Conservation (phyloP, 176 grass and related monocot genomes). For the Triticum urartu region DNA sequence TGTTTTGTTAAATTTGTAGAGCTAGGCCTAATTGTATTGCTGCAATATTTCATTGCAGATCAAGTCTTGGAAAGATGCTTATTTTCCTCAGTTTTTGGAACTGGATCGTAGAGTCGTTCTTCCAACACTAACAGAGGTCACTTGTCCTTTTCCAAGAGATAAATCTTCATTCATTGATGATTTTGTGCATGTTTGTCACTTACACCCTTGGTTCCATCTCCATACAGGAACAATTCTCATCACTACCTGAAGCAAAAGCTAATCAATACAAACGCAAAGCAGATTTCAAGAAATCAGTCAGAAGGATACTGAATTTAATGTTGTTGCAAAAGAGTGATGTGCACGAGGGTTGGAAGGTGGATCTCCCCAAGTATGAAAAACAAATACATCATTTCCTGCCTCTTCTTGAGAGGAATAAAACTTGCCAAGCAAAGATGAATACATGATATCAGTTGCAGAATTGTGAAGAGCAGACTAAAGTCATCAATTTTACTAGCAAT, state of each 20-base stretch:
- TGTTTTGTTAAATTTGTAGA: not conserved
- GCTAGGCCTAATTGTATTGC: not conserved
- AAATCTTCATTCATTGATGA: not conserved
- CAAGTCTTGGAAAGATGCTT: constrained; percentile 12
- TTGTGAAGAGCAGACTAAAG: no score
- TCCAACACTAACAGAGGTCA: constrained; percentile 25
- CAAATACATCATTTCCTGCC: not conserved
- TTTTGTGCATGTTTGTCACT: not conserved
- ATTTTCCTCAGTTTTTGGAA: constrained; percentile 12
- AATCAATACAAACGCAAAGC: not conserved
- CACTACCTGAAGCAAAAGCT: not conserved
- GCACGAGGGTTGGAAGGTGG: no score
- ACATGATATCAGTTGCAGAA: not conserved
- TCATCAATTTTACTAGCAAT: no score
- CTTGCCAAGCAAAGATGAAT: not conserved
- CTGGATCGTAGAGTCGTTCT: not conserved
- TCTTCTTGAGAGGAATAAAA: not conserved
- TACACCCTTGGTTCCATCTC: not conserved
- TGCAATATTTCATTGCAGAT: not conserved
- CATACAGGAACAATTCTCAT: constrained; percentile 1
- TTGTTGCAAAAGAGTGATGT: no score
- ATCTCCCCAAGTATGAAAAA: not conserved
- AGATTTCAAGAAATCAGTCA: no score
- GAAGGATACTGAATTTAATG: no score
- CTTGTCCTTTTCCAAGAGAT: not conserved